phyloP scores from a whole-genome alignment of 1,139 yeast genomes.

The Eremothecium cymbalariae region DNA sequence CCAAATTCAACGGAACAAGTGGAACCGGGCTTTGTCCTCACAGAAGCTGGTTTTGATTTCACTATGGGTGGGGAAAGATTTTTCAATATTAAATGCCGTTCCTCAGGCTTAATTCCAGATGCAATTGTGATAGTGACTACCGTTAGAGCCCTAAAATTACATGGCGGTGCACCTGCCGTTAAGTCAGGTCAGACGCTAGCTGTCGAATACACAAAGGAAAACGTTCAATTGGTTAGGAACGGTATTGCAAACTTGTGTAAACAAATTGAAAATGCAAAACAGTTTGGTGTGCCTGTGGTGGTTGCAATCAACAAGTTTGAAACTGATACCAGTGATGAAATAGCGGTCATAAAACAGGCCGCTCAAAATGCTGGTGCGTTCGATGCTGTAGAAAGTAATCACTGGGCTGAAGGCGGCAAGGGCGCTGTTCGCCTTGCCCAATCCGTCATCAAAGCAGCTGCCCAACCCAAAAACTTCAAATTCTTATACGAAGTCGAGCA shows the following conservation, averaged over 20 bases:
- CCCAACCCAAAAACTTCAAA: conserved; percentile 38
- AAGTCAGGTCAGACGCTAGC: conserved; percentile 76
- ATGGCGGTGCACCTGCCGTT: conserved; percentile 80
- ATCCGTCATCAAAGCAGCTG: conserved; percentile 57
- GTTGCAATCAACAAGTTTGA: conserved; percentile 73
- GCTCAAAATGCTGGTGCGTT: conserved; percentile 68
- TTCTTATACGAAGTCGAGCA: conserved; percentile 55
- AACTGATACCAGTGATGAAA: conserved; percentile 62
- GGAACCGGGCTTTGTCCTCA: conserved; percentile 59
- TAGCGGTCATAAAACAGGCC: conserved; percentile 52
- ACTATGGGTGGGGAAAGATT: conserved; percentile 88
- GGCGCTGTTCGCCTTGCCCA: conserved; percentile 66
- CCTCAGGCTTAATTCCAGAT: conserved; percentile 65
- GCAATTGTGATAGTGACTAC: conserved; percentile 74
- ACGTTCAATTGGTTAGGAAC: conserved; percentile 51
- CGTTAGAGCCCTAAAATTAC: conserved; percentile 68
- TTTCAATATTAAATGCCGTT: conserved; percentile 70
- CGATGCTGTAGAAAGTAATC: conserved; percentile 67
- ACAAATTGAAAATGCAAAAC: conserved; percentile 62
- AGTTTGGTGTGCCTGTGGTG: conserved; percentile 68
- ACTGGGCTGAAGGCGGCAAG: conserved; percentile 75
- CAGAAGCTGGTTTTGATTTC: conserved; percentile 82
- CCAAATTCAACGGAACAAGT: conserved; percentile 39
- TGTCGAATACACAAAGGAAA: conserved; percentile 56
- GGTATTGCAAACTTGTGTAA: conserved; percentile 71